Evolutionary conservation across 805 yeast genomes (phyloP), one percentile per base, ranked within the genome.

Genomic region (Lipomyces orientalis): DNA sequence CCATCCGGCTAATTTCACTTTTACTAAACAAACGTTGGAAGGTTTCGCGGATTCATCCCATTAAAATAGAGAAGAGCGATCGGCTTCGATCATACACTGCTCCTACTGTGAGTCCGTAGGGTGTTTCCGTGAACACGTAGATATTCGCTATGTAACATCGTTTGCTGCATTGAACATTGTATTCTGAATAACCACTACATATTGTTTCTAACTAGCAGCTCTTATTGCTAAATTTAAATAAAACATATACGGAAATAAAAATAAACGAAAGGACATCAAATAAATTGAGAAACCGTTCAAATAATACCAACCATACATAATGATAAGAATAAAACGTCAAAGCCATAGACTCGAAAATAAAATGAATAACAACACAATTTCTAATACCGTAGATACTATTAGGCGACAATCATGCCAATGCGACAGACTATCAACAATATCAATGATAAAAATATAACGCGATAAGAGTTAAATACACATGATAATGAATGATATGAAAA

Each of bases 401-500:
- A 43, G 16, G n/a, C 2, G 22, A 43, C 49, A 16, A 25, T 34
- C 8, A 12, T 49, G 58, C 22, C 35, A 31, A 34, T 25, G 58
- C 14, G 31, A 43, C 49, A 56, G 14, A 49, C 25, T 7, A 39
- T 31, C 49, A 62, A 33, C 54, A 33, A 22, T 12, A 37, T 12
- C 39, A 12, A 25, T 46, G 58, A 61, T 33, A 22, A 55, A 55
- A 25, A 25, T 25, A 25, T 25, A 25, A 25, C 29, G 31, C 33
- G 33, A 43, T 8, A 55, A 61, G 19, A n/a, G n/a, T 14, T 10
- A 54, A 61, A 54, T 10, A 43, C 49, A 43, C 31, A 39, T 19
- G 6, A 39, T 12, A 25, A 58, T 37, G 39, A 34, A 39, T 37
- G 39, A 58, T 14, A 55, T 37, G 10, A 16, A 35, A 35, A 52